Conservation (phyloP, 202 grass and related monocot species). For the Schoenoplectus tabernaemontani region DNA sequence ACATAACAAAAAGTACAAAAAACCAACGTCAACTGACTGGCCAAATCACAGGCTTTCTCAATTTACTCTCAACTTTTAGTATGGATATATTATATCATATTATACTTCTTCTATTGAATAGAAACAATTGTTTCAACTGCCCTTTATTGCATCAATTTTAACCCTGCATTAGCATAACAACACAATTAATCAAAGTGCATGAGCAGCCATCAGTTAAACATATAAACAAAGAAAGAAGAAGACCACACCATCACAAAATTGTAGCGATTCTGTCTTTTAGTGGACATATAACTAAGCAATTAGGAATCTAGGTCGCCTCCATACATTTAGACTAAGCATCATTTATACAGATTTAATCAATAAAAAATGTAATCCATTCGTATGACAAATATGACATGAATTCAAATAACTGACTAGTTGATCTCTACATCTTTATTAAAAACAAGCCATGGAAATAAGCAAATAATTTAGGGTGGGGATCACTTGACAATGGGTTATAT, state of each 20-base stretch:
- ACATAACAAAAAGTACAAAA: neutral
- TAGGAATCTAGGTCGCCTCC: neutral
- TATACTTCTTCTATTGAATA: neutral
- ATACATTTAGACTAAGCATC: constrained; percentile 4
- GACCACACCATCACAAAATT: neutral
- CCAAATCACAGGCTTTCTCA: constrained; percentile 2
- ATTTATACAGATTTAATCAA: neutral
- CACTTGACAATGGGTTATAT: too few relatives aligned
- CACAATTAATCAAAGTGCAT: neutral
- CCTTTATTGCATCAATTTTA: neutral
- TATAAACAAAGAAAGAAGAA: neutral
- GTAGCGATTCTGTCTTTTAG: neutral
- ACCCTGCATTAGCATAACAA: constrained; percentile 4
- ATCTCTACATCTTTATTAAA: neutral
- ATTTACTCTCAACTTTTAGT: neutral
- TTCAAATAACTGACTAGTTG: neutral
- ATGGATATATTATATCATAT: neutral
- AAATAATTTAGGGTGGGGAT: neutral
- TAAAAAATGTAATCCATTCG: neutral
- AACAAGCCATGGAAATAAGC: neutral
- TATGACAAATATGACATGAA: neutral
- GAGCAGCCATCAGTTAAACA: neutral
- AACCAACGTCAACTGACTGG: neutral
- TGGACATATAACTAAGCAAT: neutral
- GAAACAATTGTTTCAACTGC: neutral